Percentiles rank a stretch among this genome's conserved stretches.
These are phyloP conservation scores for Termitomyces bulborhizus DNA, from an alignment of 768 basidiomycete genomes.

Conservation along the genomic window DNA sequence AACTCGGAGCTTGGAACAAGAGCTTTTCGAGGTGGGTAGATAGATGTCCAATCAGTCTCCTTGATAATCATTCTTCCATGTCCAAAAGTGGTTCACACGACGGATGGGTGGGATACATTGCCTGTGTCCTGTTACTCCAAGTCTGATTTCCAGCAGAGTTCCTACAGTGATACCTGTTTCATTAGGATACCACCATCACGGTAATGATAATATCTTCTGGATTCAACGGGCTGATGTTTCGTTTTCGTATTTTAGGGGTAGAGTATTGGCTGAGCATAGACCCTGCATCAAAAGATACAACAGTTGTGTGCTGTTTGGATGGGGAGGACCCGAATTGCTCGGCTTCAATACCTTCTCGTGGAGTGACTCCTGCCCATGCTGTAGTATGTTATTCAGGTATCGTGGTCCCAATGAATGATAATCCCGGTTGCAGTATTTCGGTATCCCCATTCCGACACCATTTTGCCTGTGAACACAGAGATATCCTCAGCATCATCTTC, in stretches of 20 bases:
- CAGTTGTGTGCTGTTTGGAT: conserved; percentile 32
- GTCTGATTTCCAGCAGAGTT: conserved; percentile 25
- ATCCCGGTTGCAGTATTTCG: conserved; percentile 27
- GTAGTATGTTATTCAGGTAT: conserved; percentile 21
- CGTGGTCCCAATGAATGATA: background rate
- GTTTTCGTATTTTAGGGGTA: conserved; percentile 24
- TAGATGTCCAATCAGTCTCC: background rate
- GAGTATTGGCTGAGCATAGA: conserved; percentile 46
- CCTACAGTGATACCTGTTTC: conserved; percentile 43
- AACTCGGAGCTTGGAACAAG: conserved; percentile 33
- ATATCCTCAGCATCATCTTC: background rate
- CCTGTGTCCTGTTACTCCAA: background rate
- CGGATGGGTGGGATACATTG: conserved; percentile 32
- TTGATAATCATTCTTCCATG: background rate
- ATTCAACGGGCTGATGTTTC: background rate
- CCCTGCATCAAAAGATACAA: conserved; percentile 35
- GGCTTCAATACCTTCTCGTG: conserved; percentile 37
- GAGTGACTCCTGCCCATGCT: conserved; percentile 40
- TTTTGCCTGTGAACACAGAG: conserved; percentile 25
- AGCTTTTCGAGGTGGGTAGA: conserved; percentile 34
- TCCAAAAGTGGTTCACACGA: conserved; percentile 39
- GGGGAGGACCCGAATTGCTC: conserved; percentile 48
- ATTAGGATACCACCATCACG: conserved; percentile 50
- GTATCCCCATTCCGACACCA: conserved; percentile 30
- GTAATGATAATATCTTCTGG: conserved; percentile 16